These are phyloP conservation scores for Magnusiomyces starmeri DNA, from an alignment of 1,139 yeast genomes.

Conservation along the genomic window DNA sequence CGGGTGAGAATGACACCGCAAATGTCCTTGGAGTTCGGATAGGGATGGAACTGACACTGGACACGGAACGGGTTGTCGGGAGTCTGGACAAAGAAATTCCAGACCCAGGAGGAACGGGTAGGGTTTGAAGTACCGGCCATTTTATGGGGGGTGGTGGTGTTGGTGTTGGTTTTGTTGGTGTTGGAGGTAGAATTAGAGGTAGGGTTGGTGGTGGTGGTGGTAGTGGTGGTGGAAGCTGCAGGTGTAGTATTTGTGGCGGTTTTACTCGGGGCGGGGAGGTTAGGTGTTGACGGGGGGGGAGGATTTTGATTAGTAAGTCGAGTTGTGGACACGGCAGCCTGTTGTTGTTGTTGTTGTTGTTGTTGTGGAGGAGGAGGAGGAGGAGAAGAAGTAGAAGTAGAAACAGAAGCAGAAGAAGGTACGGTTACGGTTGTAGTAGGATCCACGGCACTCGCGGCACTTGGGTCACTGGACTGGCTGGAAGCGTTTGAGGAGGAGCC, in stretches of 20 bases:
- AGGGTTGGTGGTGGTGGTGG: neutral
- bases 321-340: no score
- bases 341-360: no score
- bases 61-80: slow-evolving; percentile 17
- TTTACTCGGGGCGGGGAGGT: no score
- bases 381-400: neutral
- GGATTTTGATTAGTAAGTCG: no score
- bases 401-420: no score
- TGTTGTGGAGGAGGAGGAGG: neutral
- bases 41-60: slow-evolving; percentile 12
- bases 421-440: neutral
- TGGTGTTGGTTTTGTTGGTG: neutral
- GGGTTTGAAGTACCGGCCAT: neutral
- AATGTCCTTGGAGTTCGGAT: slow-evolving; percentile 6
- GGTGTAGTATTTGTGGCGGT: no score
- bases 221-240: neutral
- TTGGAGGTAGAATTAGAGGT: neutral
- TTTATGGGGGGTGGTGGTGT: neutral
- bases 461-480: no score
- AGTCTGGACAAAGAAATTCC: slow-evolving; percentile 16
- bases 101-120: slow-evolving; percentile 17
- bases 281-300: neutral
- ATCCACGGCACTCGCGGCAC: slow-evolving; percentile 1
- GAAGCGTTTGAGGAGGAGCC: neutral
- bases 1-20: slow-evolving; percentile 17